Evolutionary conservation across 2,329 filamentous ascomycete species (phyloP), one percentile per base, ranked within the genome.

Genomic region (Macrophomina tecta): DNA sequence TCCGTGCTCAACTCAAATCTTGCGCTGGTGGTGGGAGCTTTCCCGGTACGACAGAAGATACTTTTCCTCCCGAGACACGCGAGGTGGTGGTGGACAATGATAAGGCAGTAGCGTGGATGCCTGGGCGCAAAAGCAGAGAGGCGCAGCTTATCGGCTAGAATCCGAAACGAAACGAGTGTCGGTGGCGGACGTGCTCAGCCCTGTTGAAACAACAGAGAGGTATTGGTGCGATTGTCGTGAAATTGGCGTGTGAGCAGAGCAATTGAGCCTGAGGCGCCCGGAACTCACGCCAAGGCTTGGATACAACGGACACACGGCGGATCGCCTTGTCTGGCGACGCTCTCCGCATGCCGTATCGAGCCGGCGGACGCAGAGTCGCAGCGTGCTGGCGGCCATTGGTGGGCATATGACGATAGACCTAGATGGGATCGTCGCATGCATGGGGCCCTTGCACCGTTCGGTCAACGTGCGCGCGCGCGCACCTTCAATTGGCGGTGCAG

Each of bases 1-100:
- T 55, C 55, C 36, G 55, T 60, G 55, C 55, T 46, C 55, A 49
- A 49, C 30, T 40, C 58, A 23, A 62, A 62, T 62, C 32, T 62
- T 45, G 42, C 30, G 11, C n/a, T 34, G 45, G 11, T 45, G 23
- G 38, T n/a, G 32, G 53, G 42, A 30, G 38, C 18, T 58, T 58
- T 45, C 53, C 12, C 53, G 32, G 58, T 49, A 62, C 45, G 42
- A 40, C 42, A 11, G 42, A 45, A 23, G 56, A 61, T 18, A 62
- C 18, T 18, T 32, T 36, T 34, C 7, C n/a, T 38, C n/a, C 58
- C 58, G 58, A 49, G 58, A 62, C 58, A 62, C 34, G 42, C 58
- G 30, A 11, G 11, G 9, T 38, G 8, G 34, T 23, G 52, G 7
- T 38, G 30, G 32, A 18, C 45, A 3, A 7, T 23, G 58, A 49